A percentile compares a stretch with the other conserved stretches of the same genome.
These are phyloP conservation scores for Noccaea caerulescens DNA, from an alignment of 345 rosid genomes.

Conservation along the genomic window DNA sequence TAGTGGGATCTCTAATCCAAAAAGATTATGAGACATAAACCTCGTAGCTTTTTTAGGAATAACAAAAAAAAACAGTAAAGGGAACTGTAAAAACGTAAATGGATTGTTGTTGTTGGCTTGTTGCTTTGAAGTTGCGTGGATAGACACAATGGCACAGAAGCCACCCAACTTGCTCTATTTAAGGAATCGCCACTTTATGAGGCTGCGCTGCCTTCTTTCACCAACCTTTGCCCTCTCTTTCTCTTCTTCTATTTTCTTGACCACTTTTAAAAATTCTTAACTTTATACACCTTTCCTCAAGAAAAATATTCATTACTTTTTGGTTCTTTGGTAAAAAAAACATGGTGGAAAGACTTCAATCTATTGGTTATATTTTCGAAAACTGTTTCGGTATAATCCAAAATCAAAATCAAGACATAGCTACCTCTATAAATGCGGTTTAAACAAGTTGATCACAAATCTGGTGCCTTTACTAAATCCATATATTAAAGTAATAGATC, in stretches of 20 bases:
- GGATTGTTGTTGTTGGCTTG: neutral
- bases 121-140: neutral
- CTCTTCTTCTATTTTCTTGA: neutral
- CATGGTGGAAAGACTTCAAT: neutral
- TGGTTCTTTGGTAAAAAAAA: neutral
- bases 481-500: neutral
- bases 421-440: neutral
- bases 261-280: neutral
- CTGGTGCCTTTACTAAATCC: constrained; percentile 14
- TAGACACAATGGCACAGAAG: neutral
- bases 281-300: neutral
- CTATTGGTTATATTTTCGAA: neutral
- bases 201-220: constrained; percentile 29
- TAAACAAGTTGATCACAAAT: constrained; percentile 13
- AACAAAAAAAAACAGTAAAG: no score
- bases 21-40: neutral
- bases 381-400: neutral
- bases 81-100: neutral
- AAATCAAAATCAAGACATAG: neutral
- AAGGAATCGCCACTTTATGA: constrained; percentile 20
- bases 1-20: neutral
- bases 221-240: neutral
- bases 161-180: constrained; percentile 23
- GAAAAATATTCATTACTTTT: neutral
- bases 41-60: neutral